These are phyloP conservation scores for Lentinus tigrinus DNA, from an alignment of 768 basidiomycete genomes.

Conservation along the genomic window DNA sequence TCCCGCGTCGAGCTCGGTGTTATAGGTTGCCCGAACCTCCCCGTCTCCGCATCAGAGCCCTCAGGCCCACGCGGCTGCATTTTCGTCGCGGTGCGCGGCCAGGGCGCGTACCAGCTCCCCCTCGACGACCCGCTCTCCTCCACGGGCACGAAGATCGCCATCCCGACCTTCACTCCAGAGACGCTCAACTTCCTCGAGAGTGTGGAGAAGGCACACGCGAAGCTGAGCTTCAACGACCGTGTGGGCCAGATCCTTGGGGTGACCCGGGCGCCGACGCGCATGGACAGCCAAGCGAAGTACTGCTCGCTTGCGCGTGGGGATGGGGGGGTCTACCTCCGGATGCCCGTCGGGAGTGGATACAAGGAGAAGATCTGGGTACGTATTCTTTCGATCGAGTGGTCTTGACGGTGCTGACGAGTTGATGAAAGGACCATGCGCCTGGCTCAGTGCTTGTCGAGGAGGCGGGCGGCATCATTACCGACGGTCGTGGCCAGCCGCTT, in stretches of 20 bases:
- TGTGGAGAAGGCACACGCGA: slow-evolving; percentile 88
- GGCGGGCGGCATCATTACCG: slow-evolving; percentile 85
- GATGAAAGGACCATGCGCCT: slow-evolving; percentile 82
- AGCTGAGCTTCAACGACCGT: slow-evolving; percentile 76
- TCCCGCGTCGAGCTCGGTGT: slow-evolving; percentile 54
- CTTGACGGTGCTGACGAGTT: neutral
- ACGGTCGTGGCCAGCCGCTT: slow-evolving; percentile 75
- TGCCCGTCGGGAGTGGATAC: slow-evolving; percentile 79
- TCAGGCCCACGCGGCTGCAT: slow-evolving; percentile 72
- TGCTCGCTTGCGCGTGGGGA: slow-evolving; percentile 83
- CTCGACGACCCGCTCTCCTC: slow-evolving; percentile 48
- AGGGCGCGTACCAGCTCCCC: slow-evolving; percentile 75
- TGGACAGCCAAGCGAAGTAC: slow-evolving; percentile 98
- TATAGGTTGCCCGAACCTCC: slow-evolving; percentile 81
- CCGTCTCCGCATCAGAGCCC: slow-evolving; percentile 49
- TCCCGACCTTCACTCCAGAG: slow-evolving; percentile 48
- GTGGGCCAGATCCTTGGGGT: slow-evolving; percentile 70
- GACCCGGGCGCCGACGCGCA: slow-evolving; percentile 64
- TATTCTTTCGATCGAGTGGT: neutral
- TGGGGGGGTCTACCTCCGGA: slow-evolving; percentile 77
- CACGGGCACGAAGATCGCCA: slow-evolving; percentile 48
- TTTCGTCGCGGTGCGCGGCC: slow-evolving; percentile 84
- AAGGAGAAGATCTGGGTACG: slow-evolving; percentile 94
- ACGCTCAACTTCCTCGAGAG: slow-evolving; percentile 81
- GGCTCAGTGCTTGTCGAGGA: slow-evolving; percentile 84